Conservation (phyloP, 768 basidiomycete genomes). For the Termitomyces eurrhizus region DNA sequence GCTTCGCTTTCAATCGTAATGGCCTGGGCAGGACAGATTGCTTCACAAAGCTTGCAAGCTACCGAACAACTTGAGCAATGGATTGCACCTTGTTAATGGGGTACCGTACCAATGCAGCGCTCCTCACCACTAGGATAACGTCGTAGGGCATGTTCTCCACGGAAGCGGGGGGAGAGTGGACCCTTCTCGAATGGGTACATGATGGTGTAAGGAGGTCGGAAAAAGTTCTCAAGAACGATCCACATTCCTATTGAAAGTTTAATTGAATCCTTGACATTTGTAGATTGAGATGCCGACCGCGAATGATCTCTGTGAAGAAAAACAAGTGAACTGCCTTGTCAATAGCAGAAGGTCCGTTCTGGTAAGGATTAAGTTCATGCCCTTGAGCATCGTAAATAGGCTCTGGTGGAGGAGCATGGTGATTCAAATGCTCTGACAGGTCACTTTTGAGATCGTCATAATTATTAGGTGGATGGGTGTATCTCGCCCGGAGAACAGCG, state of each 20-base stretch:
- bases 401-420: slow-evolving; percentile 18
- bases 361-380: slow-evolving; percentile 63
- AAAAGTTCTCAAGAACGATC: slow-evolving; percentile 90
- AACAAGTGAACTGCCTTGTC: slow-evolving; percentile 96
- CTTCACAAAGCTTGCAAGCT: slow-evolving; percentile 99
- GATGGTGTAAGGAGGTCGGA: slow-evolving; percentile 96
- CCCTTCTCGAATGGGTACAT: slow-evolving; percentile 99
- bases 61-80: slow-evolving; percentile 9
- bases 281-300: slow-evolving; percentile 57
- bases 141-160: slow-evolving; percentile 96
- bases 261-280: background rate
- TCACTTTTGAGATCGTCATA: slow-evolving; percentile 33
- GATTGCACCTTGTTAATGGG: background rate
- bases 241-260: slow-evolving; percentile 76
- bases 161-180: slow-evolving; percentile 94
- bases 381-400: slow-evolving; percentile 37
- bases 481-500: slow-evolving; percentile 33
- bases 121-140: slow-evolving; percentile 98
- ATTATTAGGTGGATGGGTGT: slow-evolving; percentile 25
- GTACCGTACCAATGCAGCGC: slow-evolving; percentile 87
- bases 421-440: slow-evolving; percentile 29
- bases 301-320: slow-evolving; percentile 97
- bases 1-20: slow-evolving; percentile 99
- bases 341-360: slow-evolving; percentile 80
- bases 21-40: slow-evolving; percentile 98